Base-by-base conservation (phyloP, 2,329 filamentous ascomycete genomes). In the Didymella arachidicola region DNA sequence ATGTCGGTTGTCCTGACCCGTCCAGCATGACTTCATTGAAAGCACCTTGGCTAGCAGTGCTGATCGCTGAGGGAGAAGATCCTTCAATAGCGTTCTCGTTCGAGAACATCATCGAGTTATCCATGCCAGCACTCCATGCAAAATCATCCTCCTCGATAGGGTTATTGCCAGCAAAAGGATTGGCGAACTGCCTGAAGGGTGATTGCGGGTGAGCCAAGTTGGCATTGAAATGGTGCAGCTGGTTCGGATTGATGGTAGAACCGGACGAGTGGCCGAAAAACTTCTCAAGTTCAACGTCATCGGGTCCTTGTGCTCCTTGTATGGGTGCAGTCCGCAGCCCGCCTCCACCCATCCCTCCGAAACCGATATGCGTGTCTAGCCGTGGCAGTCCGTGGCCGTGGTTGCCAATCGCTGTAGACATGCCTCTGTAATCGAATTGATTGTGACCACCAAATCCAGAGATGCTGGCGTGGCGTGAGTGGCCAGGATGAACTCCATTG, bases 21-120 rank as follows among this genome's bases (percentile, higher is more conserved):
- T 97, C 93, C 57, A 95, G 83, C 89, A 97, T 93, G 59, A 93
- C 87, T 74, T 98, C 95, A 78, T 92, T 96, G 76, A 93, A 91
- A 49, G 89, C 91, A 75, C 91, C 94, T 72, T 96, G 93, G 78
- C 93, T 98, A 59, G 91, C 92, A 42, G 92, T 96, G 80, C 94
- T 98, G 76, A 98, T 94, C 45, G 93, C 93, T 8, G 95, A 98
- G 16, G 95, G 95, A 14, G 95, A 98, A 11, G 95, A 98, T 59
- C 91, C 93, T 70, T 97, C 94, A 53, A 97, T 86, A 27, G 91
- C 92, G 65, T 88, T 89, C 68, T 97, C 93, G 70, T 89, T 90
- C 54, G 82, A 80, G 68, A 72, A 76, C 60, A 72, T 70, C 69
- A 77, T 84, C 44, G 90, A 87, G 70, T 89, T 87, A 63, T 95